phyloP scores from a whole-genome alignment of 805 yeast species.

The Komagataella pseudopastoris region DNA sequence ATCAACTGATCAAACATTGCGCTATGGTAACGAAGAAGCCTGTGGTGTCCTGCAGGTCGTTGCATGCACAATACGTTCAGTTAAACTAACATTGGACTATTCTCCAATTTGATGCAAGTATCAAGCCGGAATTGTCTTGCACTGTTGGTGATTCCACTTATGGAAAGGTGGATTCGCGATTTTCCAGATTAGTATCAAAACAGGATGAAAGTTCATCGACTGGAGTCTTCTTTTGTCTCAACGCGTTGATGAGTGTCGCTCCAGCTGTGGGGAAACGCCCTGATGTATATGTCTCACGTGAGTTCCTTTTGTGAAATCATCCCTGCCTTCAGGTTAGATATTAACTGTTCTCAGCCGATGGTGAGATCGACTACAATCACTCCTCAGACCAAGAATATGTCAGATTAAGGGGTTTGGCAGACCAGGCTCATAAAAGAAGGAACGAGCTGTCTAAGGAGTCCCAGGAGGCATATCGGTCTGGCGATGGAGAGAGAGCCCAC shows the following conservation, averaged over 20 bases:
- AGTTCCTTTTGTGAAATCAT: background rate
- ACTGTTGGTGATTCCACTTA: background rate
- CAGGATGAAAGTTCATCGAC: too few species aligned
- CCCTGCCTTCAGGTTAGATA: background rate
- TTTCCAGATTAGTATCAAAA: too few species aligned
- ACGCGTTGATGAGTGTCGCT: background rate
- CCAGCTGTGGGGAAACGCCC: background rate
- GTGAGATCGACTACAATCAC: constrained; percentile 51
- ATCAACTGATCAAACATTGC: background rate
- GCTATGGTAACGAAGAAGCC: background rate
- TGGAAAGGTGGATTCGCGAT: background rate
- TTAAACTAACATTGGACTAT: too few species aligned
- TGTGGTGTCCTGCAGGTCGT: background rate
- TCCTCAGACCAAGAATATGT: constrained; percentile 55
- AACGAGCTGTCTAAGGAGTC: constrained; percentile 48
- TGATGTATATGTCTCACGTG: background rate
- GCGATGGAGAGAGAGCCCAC: constrained; percentile 64
- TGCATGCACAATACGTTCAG: background rate
- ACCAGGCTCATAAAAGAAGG: constrained; percentile 44
- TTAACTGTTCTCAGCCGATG: background rate
- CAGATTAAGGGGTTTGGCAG: constrained; percentile 53
- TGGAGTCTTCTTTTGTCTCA: background rate
- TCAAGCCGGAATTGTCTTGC: background rate
- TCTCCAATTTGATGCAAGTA: background rate
- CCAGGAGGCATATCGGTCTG: constrained; percentile 62